These are phyloP conservation scores for Tilletia indica DNA, from an alignment of 1,284 basidiomycete species.

Conservation along the genomic window DNA sequence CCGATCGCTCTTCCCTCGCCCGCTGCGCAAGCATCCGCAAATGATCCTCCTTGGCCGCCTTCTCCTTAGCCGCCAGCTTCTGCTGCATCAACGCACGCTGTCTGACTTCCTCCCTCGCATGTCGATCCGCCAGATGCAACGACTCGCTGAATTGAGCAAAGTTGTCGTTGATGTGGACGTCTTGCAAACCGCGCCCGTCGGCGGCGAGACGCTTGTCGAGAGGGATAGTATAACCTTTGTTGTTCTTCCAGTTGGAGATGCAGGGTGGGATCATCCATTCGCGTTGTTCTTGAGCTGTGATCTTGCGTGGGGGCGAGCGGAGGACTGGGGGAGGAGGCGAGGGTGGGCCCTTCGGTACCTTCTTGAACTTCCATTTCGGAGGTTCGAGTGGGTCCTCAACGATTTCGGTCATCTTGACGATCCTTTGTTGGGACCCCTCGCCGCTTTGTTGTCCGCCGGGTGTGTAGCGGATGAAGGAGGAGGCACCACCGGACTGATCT, in stretches of 20 bases:
- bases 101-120: slow-evolving; percentile 94
- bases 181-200: slow-evolving; percentile 93
- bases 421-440: slow-evolving; percentile 76
- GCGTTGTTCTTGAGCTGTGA: slow-evolving; percentile 94
- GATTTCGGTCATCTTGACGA: slow-evolving; percentile 87
- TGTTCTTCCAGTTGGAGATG: slow-evolving; percentile 99
- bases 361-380: slow-evolving; percentile 95
- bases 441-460: slow-evolving; percentile 71
- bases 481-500: slow-evolving; percentile 30
- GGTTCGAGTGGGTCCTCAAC: slow-evolving; percentile 92
- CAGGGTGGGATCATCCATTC: slow-evolving; percentile 99
- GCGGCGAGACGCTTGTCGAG: slow-evolving; percentile 97
- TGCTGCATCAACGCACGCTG: slow-evolving; percentile 97
- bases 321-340: slow-evolving; percentile 96
- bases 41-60: slow-evolving; percentile 93
- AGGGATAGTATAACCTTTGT: slow-evolving; percentile 99
- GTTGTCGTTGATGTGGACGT: slow-evolving; percentile 98
- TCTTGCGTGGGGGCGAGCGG: slow-evolving; percentile 90
- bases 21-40: slow-evolving; percentile 88
- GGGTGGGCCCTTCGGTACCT: slow-evolving; percentile 90
- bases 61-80: slow-evolving; percentile 95
- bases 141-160: slow-evolving; percentile 99
- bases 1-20: slow-evolving; percentile 87
- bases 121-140: slow-evolving; percentile 91
- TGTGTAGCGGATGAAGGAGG: slow-evolving; percentile 88